Percentiles rank a stretch among this genome's conserved stretches.
Conservation (phyloP, 169 alveolate genomes). For the Plasmodium berghei region DNA sequence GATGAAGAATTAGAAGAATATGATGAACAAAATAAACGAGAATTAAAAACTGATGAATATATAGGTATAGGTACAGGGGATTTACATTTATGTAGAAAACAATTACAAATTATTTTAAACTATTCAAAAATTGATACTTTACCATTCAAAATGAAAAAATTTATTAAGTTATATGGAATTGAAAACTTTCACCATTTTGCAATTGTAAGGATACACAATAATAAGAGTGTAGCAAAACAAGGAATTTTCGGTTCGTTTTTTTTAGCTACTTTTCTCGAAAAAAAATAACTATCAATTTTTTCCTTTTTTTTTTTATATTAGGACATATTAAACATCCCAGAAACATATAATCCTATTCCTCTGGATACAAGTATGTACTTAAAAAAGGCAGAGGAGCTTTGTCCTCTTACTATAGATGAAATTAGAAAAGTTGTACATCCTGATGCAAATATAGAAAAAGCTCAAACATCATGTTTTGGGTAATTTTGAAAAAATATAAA, state of each 20-base stretch:
- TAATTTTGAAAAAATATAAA: neutral
- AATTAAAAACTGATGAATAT: slow-evolving; percentile 30
- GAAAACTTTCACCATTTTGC: slow-evolving; percentile 77
- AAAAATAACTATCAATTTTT: too few relatives aligned
- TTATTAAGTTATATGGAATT: slow-evolving; percentile 67
- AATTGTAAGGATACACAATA: slow-evolving; percentile 10
- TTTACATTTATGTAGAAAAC: slow-evolving; percentile 35
- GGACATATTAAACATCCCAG: slow-evolving; percentile 74
- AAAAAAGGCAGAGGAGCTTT: slow-evolving; percentile 59
- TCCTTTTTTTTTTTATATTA: neutral
- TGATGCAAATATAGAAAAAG: slow-evolving; percentile 50
- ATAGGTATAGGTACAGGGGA: slow-evolving; percentile 68
- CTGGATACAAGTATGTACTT: slow-evolving; percentile 53
- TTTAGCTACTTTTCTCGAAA: too few relatives aligned
- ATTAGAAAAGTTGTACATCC: slow-evolving; percentile 62
- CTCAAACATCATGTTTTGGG: slow-evolving; percentile 78
- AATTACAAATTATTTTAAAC: slow-evolving; percentile 42
- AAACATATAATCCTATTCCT: slow-evolving; percentile 25
- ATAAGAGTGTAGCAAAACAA: neutral
- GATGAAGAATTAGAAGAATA: slow-evolving; percentile 71
- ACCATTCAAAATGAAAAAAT: slow-evolving; percentile 61
- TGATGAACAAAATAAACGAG: neutral
- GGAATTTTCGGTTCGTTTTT: neutral
- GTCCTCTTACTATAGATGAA: slow-evolving; percentile 73
- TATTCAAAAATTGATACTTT: slow-evolving; percentile 41